These are phyloP conservation scores for Orbilia javanica DNA, from an alignment of 2,329 filamentous ascomycete species.

Conservation along the genomic window DNA sequence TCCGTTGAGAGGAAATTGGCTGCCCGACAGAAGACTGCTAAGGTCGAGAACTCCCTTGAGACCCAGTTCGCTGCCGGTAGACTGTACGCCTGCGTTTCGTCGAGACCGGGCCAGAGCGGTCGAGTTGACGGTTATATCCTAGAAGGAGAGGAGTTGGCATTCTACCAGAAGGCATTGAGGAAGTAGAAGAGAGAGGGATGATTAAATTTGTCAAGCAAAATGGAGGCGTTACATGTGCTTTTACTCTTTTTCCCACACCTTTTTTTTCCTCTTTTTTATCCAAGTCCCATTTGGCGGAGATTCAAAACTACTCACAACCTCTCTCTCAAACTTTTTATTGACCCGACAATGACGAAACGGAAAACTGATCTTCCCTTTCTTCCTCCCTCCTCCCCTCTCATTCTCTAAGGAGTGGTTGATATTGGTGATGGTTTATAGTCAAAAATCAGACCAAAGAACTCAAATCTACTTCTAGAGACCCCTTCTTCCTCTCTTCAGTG, in stretches of 20 bases:
- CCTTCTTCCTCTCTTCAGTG: conserved; percentile 1
- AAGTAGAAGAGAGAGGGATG: conserved; percentile 74
- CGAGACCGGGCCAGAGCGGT: conserved; percentile 95
- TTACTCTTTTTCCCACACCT: conserved; percentile 33
- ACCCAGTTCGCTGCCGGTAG: conserved; percentile 99
- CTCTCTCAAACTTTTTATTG: not conserved
- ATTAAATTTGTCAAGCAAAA: conserved; percentile 61
- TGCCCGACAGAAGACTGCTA: conserved; percentile 83
- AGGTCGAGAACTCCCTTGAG: conserved; percentile 93
- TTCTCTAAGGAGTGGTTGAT: conserved; percentile 21
- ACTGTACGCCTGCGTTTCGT: conserved; percentile 91
- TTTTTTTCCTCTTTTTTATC: conserved; percentile 20
- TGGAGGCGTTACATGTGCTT: conserved; percentile 51
- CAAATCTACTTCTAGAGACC: conserved; percentile 4
- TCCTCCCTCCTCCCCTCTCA: not conserved
- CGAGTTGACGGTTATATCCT: conserved; percentile 97
- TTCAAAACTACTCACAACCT: conserved; percentile 38
- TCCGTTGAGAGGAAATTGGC: conserved; percentile 96
- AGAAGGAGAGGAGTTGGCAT: conserved; percentile 99
- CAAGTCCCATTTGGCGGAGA: conserved; percentile 44
- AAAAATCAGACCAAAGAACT: conserved; percentile 10
- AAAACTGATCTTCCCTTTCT: not conserved
- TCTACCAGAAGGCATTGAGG: conserved; percentile 99
- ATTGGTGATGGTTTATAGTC: conserved; percentile 20
- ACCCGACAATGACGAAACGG: conserved; percentile 43